Percentiles rank a stretch among this genome's conserved stretches.
Conservation (phyloP, 2,329 filamentous ascomycete genomes). For the Botrytis byssoidea region DNA sequence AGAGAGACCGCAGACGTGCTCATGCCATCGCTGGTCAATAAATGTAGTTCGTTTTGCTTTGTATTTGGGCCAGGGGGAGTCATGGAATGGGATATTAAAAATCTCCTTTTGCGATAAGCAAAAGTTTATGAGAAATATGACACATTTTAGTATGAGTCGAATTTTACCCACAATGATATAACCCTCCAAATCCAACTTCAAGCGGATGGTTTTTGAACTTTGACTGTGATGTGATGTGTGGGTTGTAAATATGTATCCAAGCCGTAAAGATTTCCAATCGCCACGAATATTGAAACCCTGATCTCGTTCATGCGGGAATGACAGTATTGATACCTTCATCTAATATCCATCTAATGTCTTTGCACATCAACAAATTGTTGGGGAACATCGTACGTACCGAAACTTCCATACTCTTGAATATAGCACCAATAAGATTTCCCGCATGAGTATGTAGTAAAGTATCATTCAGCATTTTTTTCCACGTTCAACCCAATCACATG, state of each 20-base stretch:
- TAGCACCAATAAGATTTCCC: neutral
- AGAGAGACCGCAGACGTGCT: slow-evolving; percentile 96
- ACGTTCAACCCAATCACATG: neutral
- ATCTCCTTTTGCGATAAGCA: slow-evolving; percentile 31
- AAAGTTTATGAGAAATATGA: slow-evolving; percentile 31
- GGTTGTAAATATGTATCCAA: neutral
- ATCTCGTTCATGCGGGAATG: neutral
- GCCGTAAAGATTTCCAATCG: neutral
- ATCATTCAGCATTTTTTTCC: no score
- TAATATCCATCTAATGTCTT: neutral
- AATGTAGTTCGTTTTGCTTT: slow-evolving; percentile 35
- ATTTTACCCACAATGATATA: slow-evolving; percentile 33
- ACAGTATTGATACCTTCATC: neutral
- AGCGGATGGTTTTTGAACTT: slow-evolving; percentile 3
- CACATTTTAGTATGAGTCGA: slow-evolving; percentile 36
- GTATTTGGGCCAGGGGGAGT: slow-evolving; percentile 30
- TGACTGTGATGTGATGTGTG: neutral
- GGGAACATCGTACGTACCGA: fast-evolving
- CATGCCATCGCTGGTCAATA: slow-evolving; percentile 39
- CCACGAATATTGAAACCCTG: neutral
- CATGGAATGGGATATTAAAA: slow-evolving; percentile 37
- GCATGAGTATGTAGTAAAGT: no score
- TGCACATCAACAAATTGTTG: neutral
- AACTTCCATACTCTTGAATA: neutral
- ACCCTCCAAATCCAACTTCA: slow-evolving; percentile 11